Conservation (phyloP, 768 basidiomycete genomes). For the Auriscalpium microsporum region DNA sequence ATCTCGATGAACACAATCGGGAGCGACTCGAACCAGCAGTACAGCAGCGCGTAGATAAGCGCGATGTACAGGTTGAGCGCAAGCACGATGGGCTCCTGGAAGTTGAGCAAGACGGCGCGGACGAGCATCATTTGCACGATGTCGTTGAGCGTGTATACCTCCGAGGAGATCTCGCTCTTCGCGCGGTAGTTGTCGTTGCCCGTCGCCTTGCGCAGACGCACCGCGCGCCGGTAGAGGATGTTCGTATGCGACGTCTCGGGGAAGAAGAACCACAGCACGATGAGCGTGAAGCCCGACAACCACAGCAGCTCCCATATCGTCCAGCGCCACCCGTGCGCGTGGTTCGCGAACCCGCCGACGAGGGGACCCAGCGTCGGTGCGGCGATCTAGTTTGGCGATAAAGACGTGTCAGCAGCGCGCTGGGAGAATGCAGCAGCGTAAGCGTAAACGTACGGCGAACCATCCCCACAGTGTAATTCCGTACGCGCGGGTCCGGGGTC, state of each 20-base stretch:
- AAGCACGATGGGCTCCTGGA: slow-evolving; percentile 21
- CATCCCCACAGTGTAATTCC: slow-evolving; percentile 19
- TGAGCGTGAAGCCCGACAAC: slow-evolving; percentile 15
- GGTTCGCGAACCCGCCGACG: slow-evolving; percentile 25
- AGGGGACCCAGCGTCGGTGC: slow-evolving; percentile 23
- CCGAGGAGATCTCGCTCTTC: slow-evolving; percentile 16
- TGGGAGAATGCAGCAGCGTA: not conserved
- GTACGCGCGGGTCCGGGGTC: slow-evolving; percentile 11
- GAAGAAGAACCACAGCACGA: slow-evolving; percentile 16
- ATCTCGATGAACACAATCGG: slow-evolving; percentile 23
- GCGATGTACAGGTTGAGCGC: slow-evolving; percentile 22
- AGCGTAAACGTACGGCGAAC: slow-evolving; percentile 16
- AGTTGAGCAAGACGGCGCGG: slow-evolving; percentile 20
- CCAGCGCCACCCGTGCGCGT: slow-evolving; percentile 11
- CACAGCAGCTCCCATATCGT: slow-evolving; percentile 11
- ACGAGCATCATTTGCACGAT: slow-evolving; percentile 19
- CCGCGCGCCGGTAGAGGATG: slow-evolving; percentile 21
- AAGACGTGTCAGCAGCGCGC: not conserved
- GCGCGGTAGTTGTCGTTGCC: slow-evolving; percentile 19
- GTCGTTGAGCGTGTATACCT: slow-evolving; percentile 8
- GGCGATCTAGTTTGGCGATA: not conserved
- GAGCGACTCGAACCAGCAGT: slow-evolving; percentile 25
- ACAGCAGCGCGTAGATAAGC: slow-evolving; percentile 22
- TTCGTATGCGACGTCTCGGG: slow-evolving; percentile 15
- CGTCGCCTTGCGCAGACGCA: slow-evolving; percentile 20